A percentile compares a stretch with the other conserved stretches of the same genome.
phyloP scores from a whole-genome alignment of 441 rosid species.

The Monsonia emarginata region DNA sequence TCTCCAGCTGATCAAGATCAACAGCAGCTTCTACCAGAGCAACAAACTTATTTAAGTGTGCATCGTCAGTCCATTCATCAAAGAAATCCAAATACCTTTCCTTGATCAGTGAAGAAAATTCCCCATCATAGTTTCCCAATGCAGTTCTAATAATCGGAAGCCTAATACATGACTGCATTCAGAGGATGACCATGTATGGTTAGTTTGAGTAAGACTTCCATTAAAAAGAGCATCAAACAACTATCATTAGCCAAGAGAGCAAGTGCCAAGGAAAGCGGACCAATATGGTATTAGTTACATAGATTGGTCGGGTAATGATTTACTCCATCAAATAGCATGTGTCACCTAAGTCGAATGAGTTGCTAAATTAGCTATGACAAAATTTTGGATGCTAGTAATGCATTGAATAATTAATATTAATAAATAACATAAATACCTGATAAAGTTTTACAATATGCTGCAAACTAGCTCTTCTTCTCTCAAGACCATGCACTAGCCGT shows the following conservation, averaged over 20 bases:
- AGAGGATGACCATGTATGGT: conserved; percentile 16
- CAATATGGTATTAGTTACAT: background rate
- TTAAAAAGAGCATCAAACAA: background rate
- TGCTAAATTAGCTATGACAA: background rate
- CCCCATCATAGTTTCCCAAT: conserved; percentile 53
- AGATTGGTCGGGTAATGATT: background rate
- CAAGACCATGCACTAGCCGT: conserved; percentile 53
- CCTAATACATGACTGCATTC: conserved; percentile 72
- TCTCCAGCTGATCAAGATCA: conserved; percentile 89
- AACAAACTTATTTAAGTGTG: conserved; percentile 67
- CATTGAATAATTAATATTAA: background rate
- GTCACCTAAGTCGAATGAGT: background rate
- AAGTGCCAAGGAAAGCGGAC: background rate
- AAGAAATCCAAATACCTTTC: conserved; percentile 51
- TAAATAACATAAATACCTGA: conserved; percentile 42
- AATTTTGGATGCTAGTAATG: background rate
- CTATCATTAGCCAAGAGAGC: background rate
- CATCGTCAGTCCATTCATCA: conserved; percentile 50
- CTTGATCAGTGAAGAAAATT: conserved; percentile 58
- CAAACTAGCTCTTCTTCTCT: conserved; percentile 64
- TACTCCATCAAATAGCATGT: background rate
- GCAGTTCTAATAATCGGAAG: conserved; percentile 72
- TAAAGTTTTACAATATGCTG: conserved; percentile 86
- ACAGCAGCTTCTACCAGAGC: conserved; percentile 78
- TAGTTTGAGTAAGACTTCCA: background rate